These are phyloP conservation scores for Rhizophagus clarus DNA, from an alignment of 192 early-diverging fungal species.

Conservation along the genomic window DNA sequence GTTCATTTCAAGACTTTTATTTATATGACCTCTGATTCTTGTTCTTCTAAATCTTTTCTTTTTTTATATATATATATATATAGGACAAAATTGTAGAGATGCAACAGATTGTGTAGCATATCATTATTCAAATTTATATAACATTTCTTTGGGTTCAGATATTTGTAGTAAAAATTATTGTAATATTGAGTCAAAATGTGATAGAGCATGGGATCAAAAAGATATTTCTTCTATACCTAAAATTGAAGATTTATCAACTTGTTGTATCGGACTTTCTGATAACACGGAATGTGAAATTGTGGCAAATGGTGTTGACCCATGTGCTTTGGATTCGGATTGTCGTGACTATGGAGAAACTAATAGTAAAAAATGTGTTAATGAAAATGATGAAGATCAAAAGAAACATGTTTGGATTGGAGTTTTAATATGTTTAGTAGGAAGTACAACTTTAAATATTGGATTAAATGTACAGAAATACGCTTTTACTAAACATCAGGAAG, in stretches of 20 bases:
- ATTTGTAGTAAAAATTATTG: constrained; percentile 57
- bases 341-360: not conserved
- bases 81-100: constrained; percentile 52
- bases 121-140: constrained; percentile 40
- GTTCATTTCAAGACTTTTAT: not conserved
- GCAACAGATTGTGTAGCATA: constrained; percentile 57
- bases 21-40: no score
- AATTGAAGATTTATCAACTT: constrained; percentile 40
- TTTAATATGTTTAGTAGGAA: constrained; percentile 66
- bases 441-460: constrained; percentile 72
- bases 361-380: constrained; percentile 40
- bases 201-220: constrained; percentile 58
- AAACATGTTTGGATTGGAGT: constrained; percentile 74
- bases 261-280: constrained; percentile 54
- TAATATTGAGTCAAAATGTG: constrained; percentile 64
- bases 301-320: constrained; percentile 52
- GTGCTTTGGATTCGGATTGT: constrained; percentile 31
- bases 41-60: constrained; percentile 15
- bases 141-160: constrained; percentile 33
- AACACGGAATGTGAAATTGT: constrained; percentile 49
- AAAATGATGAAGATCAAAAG: constrained; percentile 34
- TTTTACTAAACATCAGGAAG: constrained; percentile 64
- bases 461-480: constrained; percentile 82
- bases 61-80: constrained; percentile 2
- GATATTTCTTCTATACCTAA: constrained; percentile 46